Evolutionary conservation across 1,284 basidiomycete species (phyloP), one percentile per base, ranked within the genome.

Genomic region (Marasmius sp.): DNA sequence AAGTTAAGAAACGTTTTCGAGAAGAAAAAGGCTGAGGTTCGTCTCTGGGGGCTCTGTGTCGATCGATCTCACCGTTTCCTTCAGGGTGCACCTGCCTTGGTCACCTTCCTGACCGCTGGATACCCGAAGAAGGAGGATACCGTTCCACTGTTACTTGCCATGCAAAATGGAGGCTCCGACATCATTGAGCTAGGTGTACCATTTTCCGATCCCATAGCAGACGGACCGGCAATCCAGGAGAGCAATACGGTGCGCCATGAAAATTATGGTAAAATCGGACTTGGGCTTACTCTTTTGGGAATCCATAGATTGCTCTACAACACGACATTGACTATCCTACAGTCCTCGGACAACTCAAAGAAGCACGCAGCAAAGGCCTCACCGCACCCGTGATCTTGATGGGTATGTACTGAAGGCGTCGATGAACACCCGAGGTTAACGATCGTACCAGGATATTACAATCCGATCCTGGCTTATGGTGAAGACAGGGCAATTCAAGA

Each of bases 131-230:
- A 77, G 58, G 81, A 88, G 69, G 89, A 92, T 64, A 98, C 97
- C 0, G 93, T 97, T 14, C 88, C 93, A 3, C 82, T 97, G 60
- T 77, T 98, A 80, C 86, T 98, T 43, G 92, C 92, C 20, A 92
- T 99, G 85, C 91, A 98, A 76, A 84, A 85, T 51, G 97, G 96
- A 54, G 97, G 97, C 22, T 88, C 94, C 52, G 95, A 98, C 75
- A 87, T 98, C 67, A 97, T 99, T 67, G 97, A 99, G 77, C 85
- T 99, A 38, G 97, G 97, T 33, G 85, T 98, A 41, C 97, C 95
- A 0, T 98, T 98, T 81, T 95, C 93, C 61, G 97, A 99, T 79
- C 97, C 97, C 9, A 93, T 95, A 68, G 97, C 95, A 1, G 97
- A 99, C 78, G 92, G 97, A 0, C 91, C 90, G 20, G 87, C 88